A percentile compares a stretch with the other conserved stretches of the same genome.
phyloP scores from a whole-genome alignment of 2,329 filamentous ascomycete genomes.

The Scopulariopsis brevicaulis region DNA sequence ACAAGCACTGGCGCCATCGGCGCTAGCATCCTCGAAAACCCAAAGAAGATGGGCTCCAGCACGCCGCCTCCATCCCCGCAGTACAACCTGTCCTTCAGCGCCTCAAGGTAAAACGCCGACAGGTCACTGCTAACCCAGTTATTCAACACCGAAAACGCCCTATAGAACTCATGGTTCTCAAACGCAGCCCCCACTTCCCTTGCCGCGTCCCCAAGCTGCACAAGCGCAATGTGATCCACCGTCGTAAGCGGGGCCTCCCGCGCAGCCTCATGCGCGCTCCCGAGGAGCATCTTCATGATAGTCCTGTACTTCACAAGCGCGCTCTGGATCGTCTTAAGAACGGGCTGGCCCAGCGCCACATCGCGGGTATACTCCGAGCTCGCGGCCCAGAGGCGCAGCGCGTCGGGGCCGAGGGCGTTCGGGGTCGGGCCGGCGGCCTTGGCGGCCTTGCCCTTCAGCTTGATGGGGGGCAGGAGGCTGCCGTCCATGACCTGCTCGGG shows the following conservation, averaged over 20 bases:
- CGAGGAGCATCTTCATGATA: slow-evolving; percentile 83
- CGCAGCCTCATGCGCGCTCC: slow-evolving; percentile 51
- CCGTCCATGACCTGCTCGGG: slow-evolving; percentile 81
- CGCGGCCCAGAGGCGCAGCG: slow-evolving; percentile 81
- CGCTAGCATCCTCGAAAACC: slow-evolving; percentile 66
- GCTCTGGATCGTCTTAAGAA: slow-evolving; percentile 66
- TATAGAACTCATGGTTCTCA: slow-evolving; percentile 70
- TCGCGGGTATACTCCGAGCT: slow-evolving; percentile 87
- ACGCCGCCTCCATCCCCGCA: slow-evolving; percentile 60
- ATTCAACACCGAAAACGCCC: slow-evolving; percentile 61
- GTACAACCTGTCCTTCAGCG: slow-evolving; percentile 84
- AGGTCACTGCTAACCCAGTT: slow-evolving; percentile 74
- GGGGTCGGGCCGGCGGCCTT: slow-evolving; percentile 21
- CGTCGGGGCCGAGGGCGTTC: slow-evolving; percentile 75
- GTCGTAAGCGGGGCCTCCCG: slow-evolving; percentile 39
- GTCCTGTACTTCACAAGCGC: slow-evolving; percentile 78
- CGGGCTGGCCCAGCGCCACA: slow-evolving; percentile 66
- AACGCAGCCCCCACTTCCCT: slow-evolving; percentile 53
- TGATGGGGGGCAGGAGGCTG: slow-evolving; percentile 59
- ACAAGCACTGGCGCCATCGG: slow-evolving; percentile 76
- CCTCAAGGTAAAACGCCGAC: slow-evolving; percentile 89
- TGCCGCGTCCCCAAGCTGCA: slow-evolving; percentile 60
- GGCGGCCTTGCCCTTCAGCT: slow-evolving; percentile 40
- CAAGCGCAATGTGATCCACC: slow-evolving; percentile 63
- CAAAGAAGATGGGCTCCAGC: slow-evolving; percentile 55